Evolutionary conservation across 495 filamentous ascomycete species (phyloP), one percentile per base, ranked within the genome.

Genomic region (Arthonia radiata): DNA sequence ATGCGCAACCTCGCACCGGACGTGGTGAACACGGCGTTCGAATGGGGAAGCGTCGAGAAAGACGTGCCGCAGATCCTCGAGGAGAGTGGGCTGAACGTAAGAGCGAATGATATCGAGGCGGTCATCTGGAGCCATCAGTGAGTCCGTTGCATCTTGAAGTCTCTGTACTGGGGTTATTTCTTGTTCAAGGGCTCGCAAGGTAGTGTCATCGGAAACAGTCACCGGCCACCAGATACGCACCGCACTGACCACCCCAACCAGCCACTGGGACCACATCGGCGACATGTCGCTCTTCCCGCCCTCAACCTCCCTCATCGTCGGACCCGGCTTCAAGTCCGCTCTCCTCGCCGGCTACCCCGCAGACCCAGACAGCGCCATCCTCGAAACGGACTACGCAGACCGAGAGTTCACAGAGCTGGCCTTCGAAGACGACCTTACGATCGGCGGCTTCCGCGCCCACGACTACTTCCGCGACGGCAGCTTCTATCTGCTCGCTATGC

Each of bases 241-340:
- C n/a, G n/a, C n/a, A n/a, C n/a, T n/a, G n/a, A n/a, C n/a, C n/a
- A n/a, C n/a, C n/a, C n/a, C n/a, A n/a, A n/a, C n/a, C n/a, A n/a
- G 43, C 27, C 69, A 74, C 37, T 60, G 61, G 33, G 67, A 72
- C 35, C 70, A 73, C 37, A 49, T 48, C 5, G 68, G 66, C 7
- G 54, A 71, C 27, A 49, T 55, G 2, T 46, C 48, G 0, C 50
- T 34, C 1, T 70, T 71, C 33, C 55, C 50, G 1, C 17, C 53
- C 0, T 47, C 37, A 14, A 63, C 63, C 0, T 40, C 49, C 1
- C 35, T 74, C 0, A 43, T 67, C 10, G 54, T 70, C 14, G 68
- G 68, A 0, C 59, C 57, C 1, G 65, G 65, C 0, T 58, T 64
- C 35, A 61, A 55, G 21, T 37, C 46, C 0, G 17, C 23, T 3